These are phyloP conservation scores for Fragaria iinumae DNA, from an alignment of 306 rosid genomes.

Conservation along the genomic window DNA sequence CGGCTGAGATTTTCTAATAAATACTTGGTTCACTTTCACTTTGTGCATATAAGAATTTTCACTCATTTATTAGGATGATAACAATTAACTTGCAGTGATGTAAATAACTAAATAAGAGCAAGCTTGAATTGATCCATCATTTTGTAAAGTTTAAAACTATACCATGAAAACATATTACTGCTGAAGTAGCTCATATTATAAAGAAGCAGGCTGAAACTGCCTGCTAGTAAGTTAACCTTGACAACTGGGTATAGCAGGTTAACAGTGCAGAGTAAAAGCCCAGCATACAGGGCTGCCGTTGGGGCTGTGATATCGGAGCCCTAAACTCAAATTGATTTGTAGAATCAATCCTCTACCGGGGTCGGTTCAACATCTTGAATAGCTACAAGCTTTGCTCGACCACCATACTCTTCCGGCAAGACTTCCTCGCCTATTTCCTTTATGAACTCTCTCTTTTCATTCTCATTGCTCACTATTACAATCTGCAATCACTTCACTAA, in stretches of 20 bases:
- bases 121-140: background rate
- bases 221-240: background rate
- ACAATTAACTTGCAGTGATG: background rate
- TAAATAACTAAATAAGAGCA: background rate
- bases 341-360: conserved; percentile 39
- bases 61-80: too few species aligned
- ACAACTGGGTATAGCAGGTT: background rate
- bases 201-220: background rate
- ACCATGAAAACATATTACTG: background rate
- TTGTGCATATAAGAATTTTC: too few species aligned
- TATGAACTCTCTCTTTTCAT: conserved; percentile 50
- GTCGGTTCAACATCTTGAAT: conserved; percentile 59
- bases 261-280: background rate
- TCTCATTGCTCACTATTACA: conserved; percentile 66
- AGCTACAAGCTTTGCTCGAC: conserved; percentile 57
- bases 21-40: too few species aligned
- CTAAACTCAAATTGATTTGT: background rate
- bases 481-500: conserved; percentile 53
- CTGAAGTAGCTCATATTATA: background rate
- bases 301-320: background rate
- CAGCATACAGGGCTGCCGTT: background rate
- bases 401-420: conserved; percentile 84
- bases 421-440: conserved; percentile 71
- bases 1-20: too few species aligned
- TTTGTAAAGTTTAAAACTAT: background rate